Conservation (phyloP, 2,329 filamentous ascomycete genomes). For the Pestalotiopsis sp. region DNA sequence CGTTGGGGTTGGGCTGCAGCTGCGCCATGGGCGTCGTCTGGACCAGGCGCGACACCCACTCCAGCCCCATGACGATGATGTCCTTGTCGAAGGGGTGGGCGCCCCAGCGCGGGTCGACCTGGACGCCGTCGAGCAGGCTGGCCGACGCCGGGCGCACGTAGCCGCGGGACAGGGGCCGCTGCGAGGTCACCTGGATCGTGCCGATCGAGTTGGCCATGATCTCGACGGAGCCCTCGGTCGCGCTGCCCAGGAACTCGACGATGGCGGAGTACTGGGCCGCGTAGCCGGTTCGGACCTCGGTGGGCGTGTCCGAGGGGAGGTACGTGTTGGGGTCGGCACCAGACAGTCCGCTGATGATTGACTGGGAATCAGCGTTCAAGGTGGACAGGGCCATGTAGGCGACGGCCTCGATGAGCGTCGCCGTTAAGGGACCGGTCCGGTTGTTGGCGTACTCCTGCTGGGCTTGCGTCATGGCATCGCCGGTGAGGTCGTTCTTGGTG, state of each 20-base stretch:
- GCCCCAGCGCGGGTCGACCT: conserved; percentile 37
- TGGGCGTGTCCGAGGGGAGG: background rate
- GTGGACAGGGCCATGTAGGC: conserved; percentile 1
- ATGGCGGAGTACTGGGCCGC: background rate
- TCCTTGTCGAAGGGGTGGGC: conserved; percentile 38
- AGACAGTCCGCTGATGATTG: background rate
- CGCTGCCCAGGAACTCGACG: background rate
- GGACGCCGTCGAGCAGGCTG: background rate
- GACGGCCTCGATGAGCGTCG: conserved; percentile 4
- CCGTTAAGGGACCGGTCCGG: conserved; percentile 5
- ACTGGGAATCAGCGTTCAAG: background rate
- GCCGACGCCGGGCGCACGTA: conserved; percentile 3
- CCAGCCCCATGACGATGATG: conserved; percentile 26
- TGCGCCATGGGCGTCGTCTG: conserved; percentile 3
- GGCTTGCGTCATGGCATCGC: conserved; percentile 18
- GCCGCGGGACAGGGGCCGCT: conserved; percentile 6
- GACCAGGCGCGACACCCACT: conserved; percentile 11
- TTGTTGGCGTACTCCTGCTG: conserved; percentile 24
- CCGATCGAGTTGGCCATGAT: conserved; percentile 10
- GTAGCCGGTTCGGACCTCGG: background rate
- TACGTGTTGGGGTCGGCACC: conserved; percentile 3
- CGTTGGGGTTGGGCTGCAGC: background rate
- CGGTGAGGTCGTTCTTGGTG: conserved; percentile 3
- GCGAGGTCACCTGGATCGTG: conserved; percentile 6
- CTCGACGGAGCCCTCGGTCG: conserved; percentile 3